These are phyloP conservation scores for Chamaecrista fasciculata DNA, from an alignment of 306 rosid genomes.

Conservation along the genomic window DNA sequence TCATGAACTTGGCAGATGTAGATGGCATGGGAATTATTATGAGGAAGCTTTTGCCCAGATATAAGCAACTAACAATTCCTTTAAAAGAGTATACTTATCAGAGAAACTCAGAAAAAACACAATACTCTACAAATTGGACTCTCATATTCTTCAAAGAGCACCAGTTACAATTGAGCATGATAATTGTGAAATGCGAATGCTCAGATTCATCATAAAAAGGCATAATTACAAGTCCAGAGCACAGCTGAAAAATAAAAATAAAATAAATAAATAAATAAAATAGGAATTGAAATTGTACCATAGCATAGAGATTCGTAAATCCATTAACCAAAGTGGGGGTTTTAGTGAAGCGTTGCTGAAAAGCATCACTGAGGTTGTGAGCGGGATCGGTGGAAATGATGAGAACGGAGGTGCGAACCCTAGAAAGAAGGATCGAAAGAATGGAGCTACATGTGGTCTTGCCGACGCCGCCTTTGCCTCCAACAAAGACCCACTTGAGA, in stretches of 20 bases:
- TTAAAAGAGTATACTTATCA: neutral
- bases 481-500: conserved; percentile 95
- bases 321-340: conserved; percentile 88
- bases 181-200: conserved; percentile 1
- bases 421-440: conserved; percentile 74
- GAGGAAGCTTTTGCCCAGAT: neutral
- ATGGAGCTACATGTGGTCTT: conserved; percentile 96
- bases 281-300: conserved; percentile 45
- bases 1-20: neutral
- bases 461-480: conserved; percentile 98
- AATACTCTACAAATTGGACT: conserved; percentile 7
- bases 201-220: conserved; percentile 14
- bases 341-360: conserved; percentile 91
- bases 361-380: conserved; percentile 98
- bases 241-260: neutral
- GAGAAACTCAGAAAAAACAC: neutral
- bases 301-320: conserved; percentile 85
- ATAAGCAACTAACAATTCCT: neutral
- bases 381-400: conserved; percentile 99
- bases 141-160: conserved; percentile 16
- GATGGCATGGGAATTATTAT: neutral
- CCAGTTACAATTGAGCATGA: neutral
- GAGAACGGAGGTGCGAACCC: conserved; percentile 81
- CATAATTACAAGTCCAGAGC: neutral
- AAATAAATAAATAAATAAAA: neutral